A percentile compares a stretch with the other conserved stretches of the same genome.
Evolutionary conservation across 306 rosid species (phyloP).

Genomic region (Acacia acuminata): DNA sequence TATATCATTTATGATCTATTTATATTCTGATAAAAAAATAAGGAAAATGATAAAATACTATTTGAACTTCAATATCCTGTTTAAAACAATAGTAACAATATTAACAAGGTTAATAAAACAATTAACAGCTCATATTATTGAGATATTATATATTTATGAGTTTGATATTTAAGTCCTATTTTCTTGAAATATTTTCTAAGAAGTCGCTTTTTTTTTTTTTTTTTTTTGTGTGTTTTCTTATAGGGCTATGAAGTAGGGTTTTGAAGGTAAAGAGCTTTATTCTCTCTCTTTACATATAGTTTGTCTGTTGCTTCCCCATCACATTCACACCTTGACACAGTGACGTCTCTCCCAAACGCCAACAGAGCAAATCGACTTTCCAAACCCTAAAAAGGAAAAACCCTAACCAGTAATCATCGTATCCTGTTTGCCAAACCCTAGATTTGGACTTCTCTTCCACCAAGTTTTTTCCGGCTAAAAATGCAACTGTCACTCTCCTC

Average conservation of each 20-base stretch:
- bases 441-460: neutral
- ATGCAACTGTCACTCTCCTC: neutral
- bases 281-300: neutral
- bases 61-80: no score
- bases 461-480: neutral
- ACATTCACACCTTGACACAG: constrained; percentile 10
- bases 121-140: no score
- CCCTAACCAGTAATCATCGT: neutral
- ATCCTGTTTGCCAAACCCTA: neutral
- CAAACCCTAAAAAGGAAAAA: constrained; percentile 15
- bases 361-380: neutral
- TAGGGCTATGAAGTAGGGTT: constrained; percentile 17
- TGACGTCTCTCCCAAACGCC: constrained; percentile 48
- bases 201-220: no score
- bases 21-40: neutral
- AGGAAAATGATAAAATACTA: neutral
- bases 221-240: no score
- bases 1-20: no score
- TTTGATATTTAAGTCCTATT: no score
- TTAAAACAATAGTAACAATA: no score
- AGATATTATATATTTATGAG: no score
- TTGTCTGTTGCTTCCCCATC: constrained; percentile 1
- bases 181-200: no score
- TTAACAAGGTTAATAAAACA: no score
- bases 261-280: neutral